phyloP scores from a whole-genome alignment of 495 filamentous ascomycete species.

The Umbilicaria muhlenbergii region DNA sequence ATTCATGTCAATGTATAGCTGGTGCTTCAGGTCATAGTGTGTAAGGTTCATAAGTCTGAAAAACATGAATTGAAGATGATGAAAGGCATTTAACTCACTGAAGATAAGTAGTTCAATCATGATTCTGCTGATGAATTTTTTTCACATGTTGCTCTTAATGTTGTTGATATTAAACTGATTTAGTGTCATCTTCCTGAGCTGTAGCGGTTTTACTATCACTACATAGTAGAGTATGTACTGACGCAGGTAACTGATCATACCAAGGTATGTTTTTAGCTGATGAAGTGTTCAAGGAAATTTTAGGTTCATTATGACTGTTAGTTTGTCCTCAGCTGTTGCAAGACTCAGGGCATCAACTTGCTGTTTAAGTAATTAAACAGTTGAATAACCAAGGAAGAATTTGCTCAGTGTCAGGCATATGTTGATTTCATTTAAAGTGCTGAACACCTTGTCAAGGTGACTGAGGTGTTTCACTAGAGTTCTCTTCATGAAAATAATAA shows the following conservation, averaged over 20 bases:
- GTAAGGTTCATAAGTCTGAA: background rate
- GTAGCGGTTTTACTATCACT: background rate
- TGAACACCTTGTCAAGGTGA: too few species aligned
- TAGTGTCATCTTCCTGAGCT: background rate
- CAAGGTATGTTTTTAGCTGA: background rate
- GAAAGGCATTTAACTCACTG: background rate
- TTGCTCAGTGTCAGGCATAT: too few species aligned
- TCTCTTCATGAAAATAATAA: too few species aligned
- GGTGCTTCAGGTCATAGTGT: too few species aligned
- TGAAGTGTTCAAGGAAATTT: background rate
- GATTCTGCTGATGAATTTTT: too few species aligned
- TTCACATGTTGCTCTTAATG: too few species aligned
- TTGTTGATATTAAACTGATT: background rate
- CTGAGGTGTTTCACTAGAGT: too few species aligned
- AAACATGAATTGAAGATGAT: too few species aligned
- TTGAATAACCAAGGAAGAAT: too few species aligned
- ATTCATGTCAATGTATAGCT: too few species aligned
- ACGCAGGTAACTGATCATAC: background rate
- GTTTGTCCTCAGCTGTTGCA: background rate
- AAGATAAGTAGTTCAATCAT: too few species aligned
- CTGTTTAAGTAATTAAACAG: background rate
- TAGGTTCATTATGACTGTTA: background rate
- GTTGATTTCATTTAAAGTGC: too few species aligned
- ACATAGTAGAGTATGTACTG: background rate
- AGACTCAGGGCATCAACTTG: background rate